These are phyloP conservation scores for Aciculoconidium aculeatum DNA, from an alignment of 805 yeast species.

Conservation along the genomic window DNA sequence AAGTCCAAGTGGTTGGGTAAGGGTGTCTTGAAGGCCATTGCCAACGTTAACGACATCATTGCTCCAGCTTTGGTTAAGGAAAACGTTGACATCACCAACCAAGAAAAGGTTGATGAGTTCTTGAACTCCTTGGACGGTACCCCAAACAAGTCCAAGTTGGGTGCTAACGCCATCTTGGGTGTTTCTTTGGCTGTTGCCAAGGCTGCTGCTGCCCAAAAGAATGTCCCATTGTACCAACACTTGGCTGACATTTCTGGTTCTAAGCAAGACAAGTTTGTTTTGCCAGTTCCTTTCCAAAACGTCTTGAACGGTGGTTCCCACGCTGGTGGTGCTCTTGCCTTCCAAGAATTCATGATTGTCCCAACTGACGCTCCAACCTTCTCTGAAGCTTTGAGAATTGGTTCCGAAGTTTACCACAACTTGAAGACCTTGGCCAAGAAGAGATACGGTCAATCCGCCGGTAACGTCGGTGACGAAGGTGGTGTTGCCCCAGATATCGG, in stretches of 20 bases:
- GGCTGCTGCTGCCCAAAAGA: constrained; percentile 97
- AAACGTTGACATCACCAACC: constrained; percentile 79
- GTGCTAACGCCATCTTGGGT: constrained; percentile 98
- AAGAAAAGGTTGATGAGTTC: constrained; percentile 82
- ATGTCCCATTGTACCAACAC: constrained; percentile 90
- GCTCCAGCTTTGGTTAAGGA: constrained; percentile 90
- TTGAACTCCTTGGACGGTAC: constrained; percentile 89
- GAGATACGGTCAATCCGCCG: constrained; percentile 96
- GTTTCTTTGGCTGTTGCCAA: constrained; percentile 95
- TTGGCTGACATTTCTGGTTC: constrained; percentile 71
- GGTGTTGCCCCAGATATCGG: constrained; percentile 99
- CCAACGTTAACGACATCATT: constrained; percentile 89
- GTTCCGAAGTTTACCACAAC: constrained; percentile 97
- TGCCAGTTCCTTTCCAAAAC: constrained; percentile 99
- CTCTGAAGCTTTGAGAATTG: constrained; percentile 94
- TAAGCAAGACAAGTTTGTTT: constrained; percentile 76
- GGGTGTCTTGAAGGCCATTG: constrained; percentile 96
- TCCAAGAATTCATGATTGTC: constrained; percentile 99
- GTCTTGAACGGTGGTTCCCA: constrained; percentile 99
- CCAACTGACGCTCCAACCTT: constrained; percentile 88
- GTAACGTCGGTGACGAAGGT: constrained; percentile 99
- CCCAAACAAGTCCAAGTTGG: constrained; percentile 92
- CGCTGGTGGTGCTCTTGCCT: constrained; percentile 98
- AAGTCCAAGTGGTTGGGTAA: constrained; percentile 97
- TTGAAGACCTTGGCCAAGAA: constrained; percentile 89